These are phyloP conservation scores for Sporothrix euskadiensis DNA, from an alignment of 2,329 filamentous ascomycete species.

Conservation along the genomic window DNA sequence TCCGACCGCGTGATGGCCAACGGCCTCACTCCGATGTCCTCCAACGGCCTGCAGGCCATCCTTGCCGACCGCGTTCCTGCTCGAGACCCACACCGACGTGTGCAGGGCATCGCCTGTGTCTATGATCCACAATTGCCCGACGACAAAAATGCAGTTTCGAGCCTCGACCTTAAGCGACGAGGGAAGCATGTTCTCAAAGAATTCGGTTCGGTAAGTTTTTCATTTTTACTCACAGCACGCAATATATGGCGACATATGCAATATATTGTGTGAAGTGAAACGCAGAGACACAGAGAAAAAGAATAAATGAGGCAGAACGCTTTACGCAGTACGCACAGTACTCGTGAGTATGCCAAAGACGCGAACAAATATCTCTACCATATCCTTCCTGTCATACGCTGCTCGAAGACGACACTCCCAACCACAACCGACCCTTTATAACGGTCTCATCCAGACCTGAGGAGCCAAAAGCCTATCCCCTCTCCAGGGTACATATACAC, in stretches of 20 bases:
- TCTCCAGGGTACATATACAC: slow-evolving; percentile 25
- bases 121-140: slow-evolving; percentile 57
- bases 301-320: background rate
- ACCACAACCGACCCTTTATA: background rate
- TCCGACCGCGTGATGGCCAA: slow-evolving; percentile 34
- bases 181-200: slow-evolving; percentile 63
- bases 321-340: slow-evolving; percentile 10
- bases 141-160: slow-evolving; percentile 51
- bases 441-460: background rate
- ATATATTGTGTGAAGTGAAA: slow-evolving; percentile 5
- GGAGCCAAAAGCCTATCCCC: background rate
- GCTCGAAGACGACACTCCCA: slow-evolving; percentile 23
- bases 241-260: background rate
- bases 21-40: slow-evolving; percentile 32
- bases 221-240: background rate
- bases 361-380: slow-evolving; percentile 1
- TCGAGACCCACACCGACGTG: slow-evolving; percentile 56
- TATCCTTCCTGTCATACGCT: slow-evolving; percentile 15
- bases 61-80: slow-evolving; percentile 51
- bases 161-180: slow-evolving; percentile 53
- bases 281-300: background rate
- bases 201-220: slow-evolving; percentile 65
- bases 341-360: slow-evolving; percentile 11
- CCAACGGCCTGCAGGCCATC: background rate
- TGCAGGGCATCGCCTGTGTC: slow-evolving; percentile 60